phyloP scores from a whole-genome alignment of 371 early-diverging fungal genomes.

The Mortierella polycephala region DNA sequence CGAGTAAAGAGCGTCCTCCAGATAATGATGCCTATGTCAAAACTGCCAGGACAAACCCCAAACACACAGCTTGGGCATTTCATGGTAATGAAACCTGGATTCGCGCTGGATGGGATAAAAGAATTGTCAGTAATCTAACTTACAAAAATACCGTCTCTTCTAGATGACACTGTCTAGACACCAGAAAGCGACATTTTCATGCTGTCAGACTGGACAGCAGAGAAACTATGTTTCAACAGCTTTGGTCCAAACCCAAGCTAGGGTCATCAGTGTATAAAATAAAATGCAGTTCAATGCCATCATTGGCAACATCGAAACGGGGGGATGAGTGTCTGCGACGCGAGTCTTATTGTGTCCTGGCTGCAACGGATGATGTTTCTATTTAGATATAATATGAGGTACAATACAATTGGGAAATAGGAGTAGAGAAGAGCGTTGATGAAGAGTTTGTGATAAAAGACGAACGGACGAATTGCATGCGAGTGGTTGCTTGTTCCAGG shows the following conservation, averaged over 20 bases:
- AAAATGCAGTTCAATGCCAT: too few species aligned
- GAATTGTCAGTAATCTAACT: background rate
- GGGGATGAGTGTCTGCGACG: too few species aligned
- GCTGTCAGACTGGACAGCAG: too few species aligned
- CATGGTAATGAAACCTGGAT: conserved; percentile 56
- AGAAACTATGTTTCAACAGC: too few species aligned
- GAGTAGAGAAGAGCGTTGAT: background rate
- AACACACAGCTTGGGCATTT: conserved; percentile 87
- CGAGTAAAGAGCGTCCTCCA: conserved; percentile 83
- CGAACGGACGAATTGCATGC: background rate
- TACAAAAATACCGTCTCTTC: background rate
- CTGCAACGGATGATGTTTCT: too few species aligned
- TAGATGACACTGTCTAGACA: conserved; percentile 27
- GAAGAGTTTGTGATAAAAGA: background rate
- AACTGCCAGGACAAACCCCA: conserved; percentile 79
- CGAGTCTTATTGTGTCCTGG: too few species aligned
- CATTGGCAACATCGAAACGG: too few species aligned
- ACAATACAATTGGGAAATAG: conserved; percentile 11
- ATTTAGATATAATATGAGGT: background rate
- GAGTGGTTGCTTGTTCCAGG: background rate
- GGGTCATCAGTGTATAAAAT: too few species aligned
- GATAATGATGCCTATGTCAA: conserved; percentile 79
- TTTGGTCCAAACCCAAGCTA: too few species aligned
- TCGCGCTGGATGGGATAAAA: background rate
- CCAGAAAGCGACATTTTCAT: background rate